Evolutionary conservation across 2,329 filamentous ascomycete species (phyloP), one percentile per base, ranked within the genome.

Genomic region (Fusarium virguliforme): DNA sequence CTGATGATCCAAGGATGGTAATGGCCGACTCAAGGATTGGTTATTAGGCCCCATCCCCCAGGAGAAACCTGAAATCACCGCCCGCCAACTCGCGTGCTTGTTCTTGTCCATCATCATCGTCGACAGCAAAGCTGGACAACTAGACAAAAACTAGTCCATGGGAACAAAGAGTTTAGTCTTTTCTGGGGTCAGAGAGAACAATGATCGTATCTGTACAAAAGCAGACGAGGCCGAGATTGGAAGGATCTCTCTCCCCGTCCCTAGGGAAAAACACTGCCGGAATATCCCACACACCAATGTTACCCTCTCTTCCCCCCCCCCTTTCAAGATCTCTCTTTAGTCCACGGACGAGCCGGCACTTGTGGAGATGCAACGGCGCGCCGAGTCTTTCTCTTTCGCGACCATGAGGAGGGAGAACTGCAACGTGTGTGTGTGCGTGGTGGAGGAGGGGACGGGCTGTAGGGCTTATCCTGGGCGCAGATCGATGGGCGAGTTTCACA

Each of bases 401-500:
- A 13, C 34, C 4, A 18, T 38, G 48, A 37, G 60, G 58, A 56
- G 24, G 61, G 56, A 54, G 68, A 61, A 58, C 58, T 67, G 41
- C 10, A 57, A 43, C 37, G 54, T 57, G 38, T 56, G 10, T 18
- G 46, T 60, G 26, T 28, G 12, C 28, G n/a, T 51, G 13, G 24
- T 24, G 24, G 22, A 12, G 38, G 37, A 22, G 37, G n/a, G 30
- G 48, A 4, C 15, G 61, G 43, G 60, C 50, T 63, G 63, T 55
- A 74, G 59, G 61, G 64, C 69, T 64, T 61, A 70, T 68, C 65
- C 71, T 59, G 40, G 51, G 71, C 55, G 63, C 60, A 62, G 71
- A 74, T 74, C 60, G 41, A 61, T 59, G 57, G 48, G 63, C 63
- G 59, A 70, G 66, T 64, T 74, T 73, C 71, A 68, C 60, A 43